These are phyloP conservation scores for Phaffia rhodozyma DNA, from an alignment of 1,284 basidiomycete genomes.

Conservation along the genomic window DNA sequence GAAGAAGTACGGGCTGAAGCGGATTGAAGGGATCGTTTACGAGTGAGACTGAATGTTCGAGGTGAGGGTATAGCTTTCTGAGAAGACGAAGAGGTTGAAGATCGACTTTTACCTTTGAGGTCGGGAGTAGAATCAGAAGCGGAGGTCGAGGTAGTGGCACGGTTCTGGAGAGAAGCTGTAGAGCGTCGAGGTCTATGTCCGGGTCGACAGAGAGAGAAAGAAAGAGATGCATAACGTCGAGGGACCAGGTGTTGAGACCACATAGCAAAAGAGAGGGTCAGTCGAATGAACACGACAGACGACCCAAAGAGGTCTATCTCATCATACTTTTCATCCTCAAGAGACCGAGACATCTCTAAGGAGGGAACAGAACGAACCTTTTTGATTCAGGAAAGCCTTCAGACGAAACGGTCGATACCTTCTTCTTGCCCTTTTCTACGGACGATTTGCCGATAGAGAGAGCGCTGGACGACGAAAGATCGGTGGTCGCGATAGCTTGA, in stretches of 20 bases:
- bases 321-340: background rate
- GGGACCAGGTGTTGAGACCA: no score
- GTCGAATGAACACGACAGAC: no score
- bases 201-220: background rate
- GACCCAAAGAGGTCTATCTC: background rate
- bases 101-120: constrained; percentile 20
- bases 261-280: no score
- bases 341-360: background rate
- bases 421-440: constrained; percentile 26
- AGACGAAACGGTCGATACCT: background rate
- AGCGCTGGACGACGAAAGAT: constrained; percentile 6
- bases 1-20: no score
- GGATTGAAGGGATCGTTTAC: background rate
- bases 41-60: background rate
- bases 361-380: background rate
- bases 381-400: background rate
- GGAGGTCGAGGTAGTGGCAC: constrained; percentile 18
- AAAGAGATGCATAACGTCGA: background rate
- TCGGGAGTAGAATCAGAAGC: constrained; percentile 14
- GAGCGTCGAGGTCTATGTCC: constrained; percentile 1
- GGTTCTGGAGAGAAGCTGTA: constrained; percentile 6
- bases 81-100: constrained; percentile 4
- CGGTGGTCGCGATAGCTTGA: constrained; percentile 18
- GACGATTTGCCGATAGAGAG: constrained; percentile 3
- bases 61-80: constrained; percentile 1